These are phyloP conservation scores for Nicotiana obtusifolia DNA, from an alignment of 257 asterid genomes.

Conservation along the genomic window DNA sequence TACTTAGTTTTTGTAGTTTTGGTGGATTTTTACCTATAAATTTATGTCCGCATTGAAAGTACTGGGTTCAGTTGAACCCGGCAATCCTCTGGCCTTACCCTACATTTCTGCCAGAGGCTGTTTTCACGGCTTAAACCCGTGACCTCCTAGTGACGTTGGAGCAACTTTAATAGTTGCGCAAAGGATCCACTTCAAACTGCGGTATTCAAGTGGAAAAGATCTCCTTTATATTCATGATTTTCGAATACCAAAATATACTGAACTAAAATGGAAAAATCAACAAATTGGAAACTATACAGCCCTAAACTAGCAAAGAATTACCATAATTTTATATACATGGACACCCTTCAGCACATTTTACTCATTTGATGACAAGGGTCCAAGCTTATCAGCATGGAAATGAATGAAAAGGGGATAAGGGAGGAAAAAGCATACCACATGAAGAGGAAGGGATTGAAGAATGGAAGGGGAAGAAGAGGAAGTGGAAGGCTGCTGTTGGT, in stretches of 20 bases:
- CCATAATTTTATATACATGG: not conserved
- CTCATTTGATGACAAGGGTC: not conserved
- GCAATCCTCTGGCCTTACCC: too few relatives aligned
- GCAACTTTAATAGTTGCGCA: too few relatives aligned
- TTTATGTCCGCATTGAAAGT: too few relatives aligned
- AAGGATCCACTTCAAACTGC: not conserved
- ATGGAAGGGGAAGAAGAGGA: slow-evolving; percentile 85
- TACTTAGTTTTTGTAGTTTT: too few relatives aligned
- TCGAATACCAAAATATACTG: not conserved
- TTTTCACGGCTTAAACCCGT: too few relatives aligned
- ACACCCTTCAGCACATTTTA: not conserved
- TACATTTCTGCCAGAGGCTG: too few relatives aligned
- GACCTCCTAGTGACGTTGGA: too few relatives aligned
- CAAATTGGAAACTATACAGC: not conserved
- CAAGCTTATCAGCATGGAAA: not conserved
- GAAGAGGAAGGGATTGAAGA: slow-evolving; percentile 95
- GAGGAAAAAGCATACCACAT: slow-evolving; percentile 48
- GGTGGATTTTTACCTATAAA: too few relatives aligned
- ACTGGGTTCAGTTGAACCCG: too few relatives aligned
- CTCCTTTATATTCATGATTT: not conserved
- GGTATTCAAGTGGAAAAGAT: not conserved
- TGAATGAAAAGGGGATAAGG: not conserved
- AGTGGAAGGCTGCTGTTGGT: slow-evolving; percentile 80
- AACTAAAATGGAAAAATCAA: not conserved
- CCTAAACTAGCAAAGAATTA: not conserved